Conservation (phyloP, 371 early-diverging fungal species). For the Fennellomyces sp. region DNA sequence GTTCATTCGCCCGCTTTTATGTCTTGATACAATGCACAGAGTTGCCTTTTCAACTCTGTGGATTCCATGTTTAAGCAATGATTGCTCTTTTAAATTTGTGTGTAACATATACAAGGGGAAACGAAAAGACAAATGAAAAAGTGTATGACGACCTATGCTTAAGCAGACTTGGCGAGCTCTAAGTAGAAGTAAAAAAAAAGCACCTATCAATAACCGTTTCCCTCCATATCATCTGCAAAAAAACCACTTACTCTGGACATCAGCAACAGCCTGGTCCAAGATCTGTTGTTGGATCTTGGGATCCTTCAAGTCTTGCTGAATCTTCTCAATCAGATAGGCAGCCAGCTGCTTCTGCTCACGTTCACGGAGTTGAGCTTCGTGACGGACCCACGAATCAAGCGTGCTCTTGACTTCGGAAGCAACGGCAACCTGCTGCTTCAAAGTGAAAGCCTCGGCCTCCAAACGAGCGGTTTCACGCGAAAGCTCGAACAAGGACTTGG, state of each 20-base stretch:
- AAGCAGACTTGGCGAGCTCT: conserved; percentile 44
- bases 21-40: conserved; percentile 11
- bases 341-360: conserved; percentile 91
- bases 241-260: conserved; percentile 50
- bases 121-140: conserved; percentile 4
- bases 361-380: conserved; percentile 92
- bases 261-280: conserved; percentile 56
- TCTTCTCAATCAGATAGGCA: conserved; percentile 81
- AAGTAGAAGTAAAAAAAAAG: not conserved
- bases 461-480: conserved; percentile 92
- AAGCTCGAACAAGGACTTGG: conserved; percentile 90
- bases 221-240: conserved; percentile 45
- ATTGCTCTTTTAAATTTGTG: not conserved
- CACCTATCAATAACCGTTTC: conserved; percentile 17
- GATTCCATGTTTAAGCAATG: not conserved
- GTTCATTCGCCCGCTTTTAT: too few relatives aligned
- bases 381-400: conserved; percentile 96
- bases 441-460: conserved; percentile 90
- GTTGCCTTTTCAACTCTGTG: not conserved
- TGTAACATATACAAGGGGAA: not conserved
- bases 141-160: conserved; percentile 18
- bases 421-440: conserved; percentile 91
- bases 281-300: conserved; percentile 75
- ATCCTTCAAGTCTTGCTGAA: conserved; percentile 80
- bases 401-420: conserved; percentile 84